Conservation (phyloP, 164 flowering plant species). For the grape (Vitis vinifera) region ASM3070453v1 NC_081816.1:12897501-12898000, state of each 20-base stretch:
- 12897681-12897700: slow-evolving; percentile 77
- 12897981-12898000: slow-evolving; percentile 20
- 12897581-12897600: slow-evolving; percentile 3
- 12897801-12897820: slow-evolving; percentile 61
- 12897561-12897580: not conserved
- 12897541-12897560: not conserved
- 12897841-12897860: slow-evolving; percentile 71
- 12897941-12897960: slow-evolving; percentile 18
- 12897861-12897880: slow-evolving; percentile 50
- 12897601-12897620: slow-evolving; percentile 66
- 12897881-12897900: slow-evolving; percentile 35
- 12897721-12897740: slow-evolving; percentile 89
- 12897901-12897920: slow-evolving; percentile 20
- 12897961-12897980: slow-evolving; percentile 13
- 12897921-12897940: slow-evolving; percentile 10
- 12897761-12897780: slow-evolving; percentile 60
- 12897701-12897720: slow-evolving; percentile 80
- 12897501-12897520: slow-evolving; percentile 40
- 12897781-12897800: slow-evolving; percentile 41
- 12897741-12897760: slow-evolving; percentile 74
- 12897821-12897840: slow-evolving; percentile 78
- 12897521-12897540: not conserved
- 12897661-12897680: slow-evolving; percentile 45
- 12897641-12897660: slow-evolving; percentile 47
- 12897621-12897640: slow-evolving; percentile 70